A percentile compares a stretch with the other conserved stretches of the same genome.
Conservation (phyloP, 768 basidiomycete species). For the Cyclocybe aegerita region DNA sequence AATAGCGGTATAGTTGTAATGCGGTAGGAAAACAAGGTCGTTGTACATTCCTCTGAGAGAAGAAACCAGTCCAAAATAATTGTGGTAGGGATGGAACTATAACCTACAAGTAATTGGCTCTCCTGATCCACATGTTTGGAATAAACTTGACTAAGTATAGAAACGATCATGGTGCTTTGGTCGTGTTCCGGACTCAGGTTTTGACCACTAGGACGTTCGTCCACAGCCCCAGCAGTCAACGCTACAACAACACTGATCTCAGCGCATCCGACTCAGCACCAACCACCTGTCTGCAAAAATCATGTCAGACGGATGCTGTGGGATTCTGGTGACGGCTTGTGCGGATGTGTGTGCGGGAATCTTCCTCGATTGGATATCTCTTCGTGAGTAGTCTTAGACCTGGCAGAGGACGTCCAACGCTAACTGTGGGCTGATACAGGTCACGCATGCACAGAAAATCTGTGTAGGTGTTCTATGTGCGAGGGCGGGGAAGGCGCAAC, state of each 20-base stretch:
- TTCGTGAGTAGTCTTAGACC: conserved; percentile 25
- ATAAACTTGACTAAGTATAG: no score
- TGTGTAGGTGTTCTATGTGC: conserved; percentile 24
- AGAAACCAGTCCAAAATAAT: no score
- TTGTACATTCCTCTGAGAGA: no score
- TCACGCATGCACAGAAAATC: conserved; percentile 32
- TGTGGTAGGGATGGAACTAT: no score
- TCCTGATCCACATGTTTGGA: no score
- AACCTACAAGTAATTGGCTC: no score
- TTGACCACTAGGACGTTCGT: background rate
- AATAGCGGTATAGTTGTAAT: no score
- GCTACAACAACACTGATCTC: no score
- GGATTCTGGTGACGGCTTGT: conserved; percentile 28
- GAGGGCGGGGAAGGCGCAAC: background rate
- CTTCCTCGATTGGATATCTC: conserved; percentile 36
- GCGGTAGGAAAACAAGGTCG: no score
- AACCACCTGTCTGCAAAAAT: background rate
- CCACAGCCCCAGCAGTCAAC: background rate
- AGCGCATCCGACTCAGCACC: background rate
- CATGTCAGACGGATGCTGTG: conserved; percentile 30
- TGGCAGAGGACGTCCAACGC: background rate
- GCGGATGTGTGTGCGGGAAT: conserved; percentile 36
- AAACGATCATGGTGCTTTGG: background rate
- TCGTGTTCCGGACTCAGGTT: background rate
- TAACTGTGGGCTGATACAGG: conserved; percentile 19